These are phyloP conservation scores for Coprinopsis marcescibilis DNA, from an alignment of 768 basidiomycete species.

Conservation along the genomic window DNA sequence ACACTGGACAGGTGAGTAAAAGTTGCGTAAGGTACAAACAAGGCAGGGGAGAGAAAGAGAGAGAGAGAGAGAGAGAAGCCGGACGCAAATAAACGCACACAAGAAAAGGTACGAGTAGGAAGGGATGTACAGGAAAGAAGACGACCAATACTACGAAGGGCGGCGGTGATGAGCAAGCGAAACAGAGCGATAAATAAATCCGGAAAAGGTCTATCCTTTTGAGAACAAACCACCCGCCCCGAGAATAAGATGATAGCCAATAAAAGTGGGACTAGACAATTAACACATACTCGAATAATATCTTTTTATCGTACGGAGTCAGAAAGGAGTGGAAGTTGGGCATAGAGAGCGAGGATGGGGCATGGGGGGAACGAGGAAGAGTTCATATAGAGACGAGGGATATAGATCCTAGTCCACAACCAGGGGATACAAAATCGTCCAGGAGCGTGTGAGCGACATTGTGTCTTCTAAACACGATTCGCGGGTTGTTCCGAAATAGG, in stretches of 20 bases:
- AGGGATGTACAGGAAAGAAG: slow-evolving; percentile 15
- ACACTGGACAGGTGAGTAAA: slow-evolving; percentile 1
- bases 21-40: background rate
- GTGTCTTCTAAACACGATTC: slow-evolving; percentile 9
- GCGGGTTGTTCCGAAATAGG: slow-evolving; percentile 3
- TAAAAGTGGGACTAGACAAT: background rate
- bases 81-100: background rate
- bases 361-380: slow-evolving; percentile 6
- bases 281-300: slow-evolving; percentile 4
- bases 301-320: background rate
- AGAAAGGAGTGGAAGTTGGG: slow-evolving; percentile 8
- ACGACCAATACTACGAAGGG: slow-evolving; percentile 17
- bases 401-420: slow-evolving; percentile 11
- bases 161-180: background rate
- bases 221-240: slow-evolving; percentile 7
- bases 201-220: slow-evolving; percentile 8
- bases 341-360: slow-evolving; percentile 5
- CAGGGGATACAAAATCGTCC: slow-evolving; percentile 3
- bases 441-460: background rate
- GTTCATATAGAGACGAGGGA: no score
- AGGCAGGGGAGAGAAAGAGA: background rate
- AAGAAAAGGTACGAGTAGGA: background rate
- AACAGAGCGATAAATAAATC: slow-evolving; percentile 3
- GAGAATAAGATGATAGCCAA: slow-evolving; percentile 4
- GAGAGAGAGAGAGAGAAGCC: background rate